A percentile compares a stretch with the other conserved stretches of the same genome.
Conservation (phyloP, 148 eudicot genomes). For the Rhododendron molle region DNA sequence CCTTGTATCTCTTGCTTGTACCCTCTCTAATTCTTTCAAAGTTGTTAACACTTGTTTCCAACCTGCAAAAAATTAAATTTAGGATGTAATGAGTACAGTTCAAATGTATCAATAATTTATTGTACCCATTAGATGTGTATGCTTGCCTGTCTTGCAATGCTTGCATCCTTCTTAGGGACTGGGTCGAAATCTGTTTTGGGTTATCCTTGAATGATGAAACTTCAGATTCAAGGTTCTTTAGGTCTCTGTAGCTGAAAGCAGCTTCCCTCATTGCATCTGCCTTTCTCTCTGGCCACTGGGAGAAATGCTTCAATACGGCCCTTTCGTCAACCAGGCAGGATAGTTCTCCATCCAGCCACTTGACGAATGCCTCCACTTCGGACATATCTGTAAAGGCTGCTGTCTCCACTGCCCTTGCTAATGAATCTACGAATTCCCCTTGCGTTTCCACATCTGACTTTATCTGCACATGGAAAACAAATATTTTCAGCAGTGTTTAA, state of each 20-base stretch:
- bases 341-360: conserved; percentile 73
- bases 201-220: conserved; percentile 46
- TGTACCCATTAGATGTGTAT: conserved; percentile 19
- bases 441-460: conserved; percentile 77
- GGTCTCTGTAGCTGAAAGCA: conserved; percentile 60
- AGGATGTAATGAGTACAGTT: background rate
- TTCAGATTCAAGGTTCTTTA: conserved; percentile 53
- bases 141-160: conserved; percentile 78
- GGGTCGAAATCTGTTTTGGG: conserved; percentile 38
- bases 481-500: background rate
- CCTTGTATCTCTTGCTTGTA: conserved; percentile 53
- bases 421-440: conserved; percentile 44
- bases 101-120: background rate
- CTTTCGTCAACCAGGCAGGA: conserved; percentile 80
- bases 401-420: conserved; percentile 43
- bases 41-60: conserved; percentile 52
- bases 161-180: conserved; percentile 55
- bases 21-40: conserved; percentile 66
- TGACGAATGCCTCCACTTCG: conserved; percentile 59
- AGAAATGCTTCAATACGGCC: conserved; percentile 83
- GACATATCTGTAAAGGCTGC: conserved; percentile 63
- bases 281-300: conserved; percentile 80
- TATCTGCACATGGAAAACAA: conserved; percentile 34
- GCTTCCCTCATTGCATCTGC: conserved; percentile 85
- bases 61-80: conserved; percentile 28